Evolutionary conservation across 352 stramenopile genomes (phyloP).

Genomic region (Poterioochromonas sp.): DNA sequence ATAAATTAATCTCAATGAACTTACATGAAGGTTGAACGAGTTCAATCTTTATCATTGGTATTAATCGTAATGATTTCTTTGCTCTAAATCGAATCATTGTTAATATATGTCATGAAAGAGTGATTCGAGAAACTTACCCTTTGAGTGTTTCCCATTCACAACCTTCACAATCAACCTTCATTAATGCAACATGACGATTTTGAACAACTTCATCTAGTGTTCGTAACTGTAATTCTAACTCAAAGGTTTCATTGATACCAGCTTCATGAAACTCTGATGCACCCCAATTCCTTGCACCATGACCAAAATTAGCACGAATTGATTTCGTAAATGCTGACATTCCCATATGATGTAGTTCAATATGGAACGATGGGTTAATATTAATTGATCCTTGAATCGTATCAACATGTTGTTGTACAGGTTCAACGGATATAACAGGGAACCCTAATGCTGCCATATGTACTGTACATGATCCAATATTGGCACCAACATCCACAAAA

Average conservation of each 20-base stretch:
- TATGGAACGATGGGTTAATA: slow-evolving; percentile 1
- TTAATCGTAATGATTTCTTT: neutral
- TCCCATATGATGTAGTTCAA: slow-evolving; percentile 1
- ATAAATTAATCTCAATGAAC: neutral
- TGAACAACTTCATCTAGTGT: neutral
- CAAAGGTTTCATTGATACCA: neutral
- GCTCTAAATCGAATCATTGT: neutral
- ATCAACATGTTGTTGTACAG: slow-evolving; percentile 23
- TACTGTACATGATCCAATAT: slow-evolving; percentile 22
- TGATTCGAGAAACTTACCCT: neutral
- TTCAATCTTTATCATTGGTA: slow-evolving; percentile 23
- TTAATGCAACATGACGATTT: neutral
- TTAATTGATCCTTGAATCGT: slow-evolving; percentile 5
- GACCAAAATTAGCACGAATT: slow-evolving; percentile 18
- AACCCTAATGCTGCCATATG: slow-evolving; percentile 26
- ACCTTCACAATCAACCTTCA: slow-evolving; percentile 28
- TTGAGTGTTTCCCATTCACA: slow-evolving; percentile 18
- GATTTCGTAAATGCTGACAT: neutral
- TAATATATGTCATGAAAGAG: neutral
- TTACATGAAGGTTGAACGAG: slow-evolving; percentile 23
- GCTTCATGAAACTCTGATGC: slow-evolving; percentile 18
- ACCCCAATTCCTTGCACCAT: slow-evolving; percentile 18
- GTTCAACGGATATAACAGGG: neutral
- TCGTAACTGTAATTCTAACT: neutral
- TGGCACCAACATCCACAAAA: slow-evolving; percentile 16